These are phyloP conservation scores for Cicer chorassanicum DNA, from an alignment of 306 rosid species.

Conservation along the genomic window DNA sequence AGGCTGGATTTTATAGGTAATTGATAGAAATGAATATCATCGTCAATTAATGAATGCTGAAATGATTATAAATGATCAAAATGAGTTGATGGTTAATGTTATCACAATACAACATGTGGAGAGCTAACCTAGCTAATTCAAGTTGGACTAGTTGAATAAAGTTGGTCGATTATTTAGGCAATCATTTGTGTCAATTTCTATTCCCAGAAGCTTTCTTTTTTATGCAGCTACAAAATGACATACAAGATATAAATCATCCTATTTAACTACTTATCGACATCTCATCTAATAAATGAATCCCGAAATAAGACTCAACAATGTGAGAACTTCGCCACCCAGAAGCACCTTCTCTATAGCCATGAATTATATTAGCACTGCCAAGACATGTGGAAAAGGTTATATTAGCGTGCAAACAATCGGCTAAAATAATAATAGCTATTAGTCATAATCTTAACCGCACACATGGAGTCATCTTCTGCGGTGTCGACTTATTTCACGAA, in stretches of 20 bases:
- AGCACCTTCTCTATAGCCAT: background rate
- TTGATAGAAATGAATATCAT: no score
- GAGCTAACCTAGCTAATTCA: no score
- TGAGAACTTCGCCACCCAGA: background rate
- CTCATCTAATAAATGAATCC: background rate
- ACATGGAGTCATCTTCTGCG: background rate
- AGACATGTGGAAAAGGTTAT: background rate
- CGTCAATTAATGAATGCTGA: no score
- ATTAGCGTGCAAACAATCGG: background rate
- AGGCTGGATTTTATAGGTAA: no score
- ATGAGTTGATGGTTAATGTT: no score
- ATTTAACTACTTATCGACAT: background rate
- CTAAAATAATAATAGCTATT: background rate
- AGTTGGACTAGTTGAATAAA: no score
- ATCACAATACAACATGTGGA: no score
- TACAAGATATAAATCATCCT: background rate
- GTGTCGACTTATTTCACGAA: background rate
- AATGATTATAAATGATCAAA: no score
- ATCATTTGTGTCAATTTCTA: no score
- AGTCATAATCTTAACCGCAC: background rate
- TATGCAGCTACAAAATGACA: no score
- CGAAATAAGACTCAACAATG: slow-evolving; percentile 11
- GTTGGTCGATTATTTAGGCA: no score
- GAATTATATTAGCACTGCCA: background rate
- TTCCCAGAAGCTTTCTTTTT: no score